Evolutionary conservation across 352 stramenopile species (phyloP).

Genomic region (Globisporangium alternatum): DNA sequence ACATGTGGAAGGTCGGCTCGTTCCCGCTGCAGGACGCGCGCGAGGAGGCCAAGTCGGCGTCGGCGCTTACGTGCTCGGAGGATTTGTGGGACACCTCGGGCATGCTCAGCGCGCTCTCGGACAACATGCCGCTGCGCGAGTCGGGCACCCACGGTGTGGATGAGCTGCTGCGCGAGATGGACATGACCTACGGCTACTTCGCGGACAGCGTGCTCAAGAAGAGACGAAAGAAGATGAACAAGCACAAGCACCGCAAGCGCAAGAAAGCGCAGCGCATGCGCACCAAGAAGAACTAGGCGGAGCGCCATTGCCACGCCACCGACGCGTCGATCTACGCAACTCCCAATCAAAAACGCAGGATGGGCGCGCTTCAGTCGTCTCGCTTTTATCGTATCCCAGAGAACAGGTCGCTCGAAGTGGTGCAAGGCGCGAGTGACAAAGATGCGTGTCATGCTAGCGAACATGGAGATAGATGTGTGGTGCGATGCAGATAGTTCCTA

Average conservation of each 20-base stretch:
- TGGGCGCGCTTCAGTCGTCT: neutral
- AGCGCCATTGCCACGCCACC: neutral
- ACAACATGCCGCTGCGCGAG: slow-evolving; percentile 59
- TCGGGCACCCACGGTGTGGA: slow-evolving; percentile 37
- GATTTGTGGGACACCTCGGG: slow-evolving; percentile 77
- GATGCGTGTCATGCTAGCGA: too few relatives aligned
- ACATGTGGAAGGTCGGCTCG: slow-evolving; percentile 76
- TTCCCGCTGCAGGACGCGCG: slow-evolving; percentile 54
- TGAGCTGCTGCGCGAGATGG: slow-evolving; percentile 61
- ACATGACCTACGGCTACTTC: slow-evolving; percentile 55
- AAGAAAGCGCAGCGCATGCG: slow-evolving; percentile 86
- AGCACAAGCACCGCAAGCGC: slow-evolving; percentile 91
- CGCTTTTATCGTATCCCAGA: neutral
- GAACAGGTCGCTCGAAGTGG: too few relatives aligned
- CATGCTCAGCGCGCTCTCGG: slow-evolving; percentile 74
- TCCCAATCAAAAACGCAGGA: neutral
- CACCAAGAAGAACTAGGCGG: slow-evolving; percentile 86
- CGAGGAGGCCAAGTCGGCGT: slow-evolving; percentile 17
- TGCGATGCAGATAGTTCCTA: neutral
- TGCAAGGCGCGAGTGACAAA: too few relatives aligned
- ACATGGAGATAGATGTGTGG: too few relatives aligned
- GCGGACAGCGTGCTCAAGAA: slow-evolving; percentile 89
- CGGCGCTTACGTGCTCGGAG: slow-evolving; percentile 36
- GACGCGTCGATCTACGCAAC: neutral
- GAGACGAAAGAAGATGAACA: slow-evolving; percentile 92